These are phyloP conservation scores for Gaultheria prostrata DNA, from an alignment of 148 eudicot genomes.

Conservation along the genomic window DNA sequence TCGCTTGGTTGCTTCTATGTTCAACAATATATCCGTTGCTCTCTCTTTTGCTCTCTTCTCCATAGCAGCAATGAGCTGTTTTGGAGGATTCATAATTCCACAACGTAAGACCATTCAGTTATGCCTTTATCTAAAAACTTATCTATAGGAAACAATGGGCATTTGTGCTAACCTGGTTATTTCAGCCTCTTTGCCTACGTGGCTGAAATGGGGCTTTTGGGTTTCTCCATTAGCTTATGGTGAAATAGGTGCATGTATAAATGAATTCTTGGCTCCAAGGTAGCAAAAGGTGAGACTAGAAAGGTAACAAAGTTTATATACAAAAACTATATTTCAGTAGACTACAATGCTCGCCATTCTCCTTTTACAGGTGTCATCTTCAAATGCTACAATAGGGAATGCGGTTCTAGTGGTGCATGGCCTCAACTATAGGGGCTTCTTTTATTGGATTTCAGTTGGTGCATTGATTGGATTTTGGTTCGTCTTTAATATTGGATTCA, in stretches of 20 bases:
- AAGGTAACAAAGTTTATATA: not conserved
- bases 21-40: slow-evolving; percentile 33
- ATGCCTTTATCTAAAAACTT: not conserved
- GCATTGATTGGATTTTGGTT: no score
- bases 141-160: not conserved
- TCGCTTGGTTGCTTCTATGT: slow-evolving; percentile 54
- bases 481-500: no score
- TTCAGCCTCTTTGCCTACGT: slow-evolving; percentile 49
- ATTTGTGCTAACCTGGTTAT: not conserved
- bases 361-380: no score
- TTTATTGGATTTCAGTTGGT: no score
- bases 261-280: slow-evolving; percentile 68
- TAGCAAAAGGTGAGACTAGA: slow-evolving; percentile 48
- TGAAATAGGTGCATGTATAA: slow-evolving; percentile 52
- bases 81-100: slow-evolving; percentile 60
- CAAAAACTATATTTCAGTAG: no score
- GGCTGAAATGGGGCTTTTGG: slow-evolving; percentile 90
- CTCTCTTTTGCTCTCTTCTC: slow-evolving; percentile 29
- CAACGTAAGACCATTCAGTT: slow-evolving; percentile 22
- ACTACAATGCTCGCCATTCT: no score
- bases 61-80: slow-evolving; percentile 30
- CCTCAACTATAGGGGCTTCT: no score
- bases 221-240: slow-evolving; percentile 64
- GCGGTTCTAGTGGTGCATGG: no score
- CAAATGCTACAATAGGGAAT: no score